phyloP scores from a whole-genome alignment of 257 asterid genomes.

The Leptodermis oblonga region DNA sequence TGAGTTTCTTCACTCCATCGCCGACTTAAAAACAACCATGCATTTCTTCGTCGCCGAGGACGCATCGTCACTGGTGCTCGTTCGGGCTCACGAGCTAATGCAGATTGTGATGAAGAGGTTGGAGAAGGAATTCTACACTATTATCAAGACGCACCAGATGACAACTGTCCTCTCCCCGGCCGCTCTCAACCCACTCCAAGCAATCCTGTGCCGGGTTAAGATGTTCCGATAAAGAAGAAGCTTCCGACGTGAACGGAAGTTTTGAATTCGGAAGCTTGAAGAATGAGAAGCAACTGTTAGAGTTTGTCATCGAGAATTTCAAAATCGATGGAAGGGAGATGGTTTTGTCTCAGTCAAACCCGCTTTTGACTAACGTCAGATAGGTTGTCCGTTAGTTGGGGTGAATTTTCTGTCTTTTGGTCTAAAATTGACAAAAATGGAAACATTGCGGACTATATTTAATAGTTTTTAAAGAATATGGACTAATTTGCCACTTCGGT shows the following conservation, averaged over 20 bases:
- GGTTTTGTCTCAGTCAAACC: too few relatives aligned
- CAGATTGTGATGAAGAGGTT: conserved; percentile 55
- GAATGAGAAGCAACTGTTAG: too few relatives aligned
- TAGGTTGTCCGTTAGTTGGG: too few relatives aligned
- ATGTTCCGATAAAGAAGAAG: conserved; percentile 37
- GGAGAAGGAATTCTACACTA: conserved; percentile 55
- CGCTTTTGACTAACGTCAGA: too few relatives aligned
- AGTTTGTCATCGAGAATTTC: too few relatives aligned
- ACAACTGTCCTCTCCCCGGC: conserved; percentile 37
- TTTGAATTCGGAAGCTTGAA: too few relatives aligned
- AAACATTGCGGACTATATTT: too few relatives aligned
- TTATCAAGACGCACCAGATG: conserved; percentile 36
- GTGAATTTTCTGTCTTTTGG: too few relatives aligned
- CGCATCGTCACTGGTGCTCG: conserved; percentile 35
- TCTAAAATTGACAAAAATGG: too few relatives aligned
- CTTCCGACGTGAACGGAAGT: conserved; percentile 15
- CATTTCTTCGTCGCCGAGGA: conserved; percentile 34
- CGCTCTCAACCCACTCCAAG: conserved; percentile 20
- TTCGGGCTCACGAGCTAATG: conserved; percentile 62
- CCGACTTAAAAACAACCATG: conserved; percentile 47
- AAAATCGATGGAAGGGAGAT: too few relatives aligned
- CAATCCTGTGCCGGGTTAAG: conserved; percentile 24
- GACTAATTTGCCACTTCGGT: too few relatives aligned
- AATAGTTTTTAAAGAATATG: too few relatives aligned
- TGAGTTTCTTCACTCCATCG: conserved; percentile 39